Base-by-base conservation (phyloP, 495 filamentous ascomycete genomes). In the Penicillium desertorum region DNA sequence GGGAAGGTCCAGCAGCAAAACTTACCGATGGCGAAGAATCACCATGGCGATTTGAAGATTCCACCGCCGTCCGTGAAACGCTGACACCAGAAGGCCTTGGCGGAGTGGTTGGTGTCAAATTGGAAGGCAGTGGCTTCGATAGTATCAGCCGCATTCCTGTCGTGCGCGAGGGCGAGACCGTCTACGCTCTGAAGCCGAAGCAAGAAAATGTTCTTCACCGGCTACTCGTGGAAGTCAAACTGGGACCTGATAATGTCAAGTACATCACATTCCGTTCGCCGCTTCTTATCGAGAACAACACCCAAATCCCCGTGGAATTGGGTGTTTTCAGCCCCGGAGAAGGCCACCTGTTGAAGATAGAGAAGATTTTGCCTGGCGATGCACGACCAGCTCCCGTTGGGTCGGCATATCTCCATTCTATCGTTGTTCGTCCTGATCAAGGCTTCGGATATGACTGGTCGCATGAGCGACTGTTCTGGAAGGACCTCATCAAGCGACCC, bases 361-460 rank as follows among this genome's bases (percentile, higher is more conserved):
- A 98, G 74, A 98, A 97, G 77, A 90, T 98, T 54, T 81, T 92
- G 10, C 94, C 94, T 8, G 95, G 94, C 2, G 91, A 98, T 68
- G 86, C 87, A 59, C 81, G 95, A 45, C 95, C 94, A 8, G 89
- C 93, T 10, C 94, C 94, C 6, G 90, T 98, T 23, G 95, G 95
- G 22, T 90, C 93, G 12, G 90, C 90, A 8, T 98, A 88, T 67
- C 79, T 92, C 70, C 92, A 98, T 74, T 92, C 88, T 3, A 72
- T 98, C 41, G 79, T 98, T n/a, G 78, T 98, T 55, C 83, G 95
- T 29, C 94, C 94, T 16, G 95, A 98, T 70, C 91, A 95, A 63
- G 94, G 94, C 8, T 98, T 98, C 73, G 94, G 95, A 0, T 98
- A 96, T 68, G 82, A 86, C 50, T 98, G 94, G 94, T 96, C 91